These are phyloP conservation scores for Yamadazyma tumulicola DNA, from an alignment of 805 yeast genomes.

Conservation along the genomic window DNA sequence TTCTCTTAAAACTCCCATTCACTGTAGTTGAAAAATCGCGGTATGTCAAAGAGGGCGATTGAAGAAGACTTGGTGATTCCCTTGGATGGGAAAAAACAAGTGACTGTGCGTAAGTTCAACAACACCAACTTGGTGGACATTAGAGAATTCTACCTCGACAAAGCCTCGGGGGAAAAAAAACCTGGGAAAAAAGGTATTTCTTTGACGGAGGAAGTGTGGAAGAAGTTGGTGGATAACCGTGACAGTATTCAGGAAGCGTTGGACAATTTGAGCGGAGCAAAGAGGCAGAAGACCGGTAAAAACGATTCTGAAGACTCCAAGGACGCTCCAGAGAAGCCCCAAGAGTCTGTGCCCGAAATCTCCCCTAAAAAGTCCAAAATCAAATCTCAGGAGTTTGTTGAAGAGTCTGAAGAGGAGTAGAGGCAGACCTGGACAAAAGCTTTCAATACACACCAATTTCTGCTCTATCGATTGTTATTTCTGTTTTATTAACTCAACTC, in stretches of 20 bases:
- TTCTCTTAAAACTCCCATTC: no score
- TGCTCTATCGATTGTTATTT: no score
- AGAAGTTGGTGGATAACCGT: slow-evolving; percentile 40
- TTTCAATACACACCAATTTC: no score
- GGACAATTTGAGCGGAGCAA: slow-evolving; percentile 25
- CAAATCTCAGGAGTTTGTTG: slow-evolving; percentile 2
- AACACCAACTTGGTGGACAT: slow-evolving; percentile 71
- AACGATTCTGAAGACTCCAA: slow-evolving; percentile 20
- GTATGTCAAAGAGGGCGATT: slow-evolving; percentile 3
- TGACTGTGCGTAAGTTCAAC: slow-evolving; percentile 70
- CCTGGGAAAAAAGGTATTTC: slow-evolving; percentile 84
- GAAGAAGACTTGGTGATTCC: slow-evolving; percentile 10
- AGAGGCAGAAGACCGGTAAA: slow-evolving; percentile 9
- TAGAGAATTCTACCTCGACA: slow-evolving; percentile 67
- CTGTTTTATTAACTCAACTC: no score
- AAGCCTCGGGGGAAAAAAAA: slow-evolving; percentile 54
- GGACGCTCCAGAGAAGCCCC: slow-evolving; percentile 6
- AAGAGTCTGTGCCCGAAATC: no score
- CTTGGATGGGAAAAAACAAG: slow-evolving; percentile 50
- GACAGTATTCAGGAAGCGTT: slow-evolving; percentile 52
- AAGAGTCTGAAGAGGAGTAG: slow-evolving; percentile 5
- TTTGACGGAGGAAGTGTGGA: slow-evolving; percentile 56
- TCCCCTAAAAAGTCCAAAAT: slow-evolving; percentile 2
- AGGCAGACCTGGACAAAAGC: no score
- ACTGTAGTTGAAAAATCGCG: no score